phyloP scores from a whole-genome alignment of 75 land plant genomes.

The Pinus tabuliformis region DNA sequence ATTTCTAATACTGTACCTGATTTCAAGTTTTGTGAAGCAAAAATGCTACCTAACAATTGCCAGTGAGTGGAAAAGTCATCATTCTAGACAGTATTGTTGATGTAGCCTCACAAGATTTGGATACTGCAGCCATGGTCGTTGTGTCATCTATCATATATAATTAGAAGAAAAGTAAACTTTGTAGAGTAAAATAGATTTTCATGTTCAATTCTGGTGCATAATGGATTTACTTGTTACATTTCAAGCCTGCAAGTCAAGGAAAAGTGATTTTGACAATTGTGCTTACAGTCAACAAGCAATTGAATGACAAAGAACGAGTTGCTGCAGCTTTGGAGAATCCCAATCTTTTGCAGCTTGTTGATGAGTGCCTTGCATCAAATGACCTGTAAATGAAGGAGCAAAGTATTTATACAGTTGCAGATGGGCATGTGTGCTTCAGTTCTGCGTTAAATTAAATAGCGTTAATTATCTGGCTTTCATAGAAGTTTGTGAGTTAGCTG shows the following conservation, averaged over 20 bases:
- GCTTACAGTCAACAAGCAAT: conserved; percentile 78
- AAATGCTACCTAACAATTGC: too few species aligned
- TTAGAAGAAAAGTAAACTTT: background rate
- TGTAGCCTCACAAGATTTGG: too few species aligned
- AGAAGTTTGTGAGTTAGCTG: background rate
- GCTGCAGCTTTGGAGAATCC: conserved; percentile 96
- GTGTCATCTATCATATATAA: background rate
- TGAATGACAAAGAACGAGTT: conserved; percentile 94
- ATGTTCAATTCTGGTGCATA: background rate
- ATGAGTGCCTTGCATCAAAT: conserved; percentile 72
- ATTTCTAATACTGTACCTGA: too few species aligned
- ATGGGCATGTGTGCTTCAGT: background rate
- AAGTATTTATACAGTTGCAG: background rate
- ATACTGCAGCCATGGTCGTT: background rate
- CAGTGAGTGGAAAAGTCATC: too few species aligned
- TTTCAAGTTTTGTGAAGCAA: too few species aligned
- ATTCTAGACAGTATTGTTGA: too few species aligned
- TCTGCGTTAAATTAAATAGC: background rate
- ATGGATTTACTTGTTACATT: background rate
- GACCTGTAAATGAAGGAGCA: conserved; percentile 19
- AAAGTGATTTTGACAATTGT: background rate
- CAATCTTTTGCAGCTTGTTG: conserved; percentile 75
- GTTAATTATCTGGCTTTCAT: background rate
- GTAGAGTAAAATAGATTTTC: background rate
- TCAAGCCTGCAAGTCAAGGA: background rate